Conservation (phyloP, 163 green algal species). For the Trebouxia gelatinosa region DNA sequence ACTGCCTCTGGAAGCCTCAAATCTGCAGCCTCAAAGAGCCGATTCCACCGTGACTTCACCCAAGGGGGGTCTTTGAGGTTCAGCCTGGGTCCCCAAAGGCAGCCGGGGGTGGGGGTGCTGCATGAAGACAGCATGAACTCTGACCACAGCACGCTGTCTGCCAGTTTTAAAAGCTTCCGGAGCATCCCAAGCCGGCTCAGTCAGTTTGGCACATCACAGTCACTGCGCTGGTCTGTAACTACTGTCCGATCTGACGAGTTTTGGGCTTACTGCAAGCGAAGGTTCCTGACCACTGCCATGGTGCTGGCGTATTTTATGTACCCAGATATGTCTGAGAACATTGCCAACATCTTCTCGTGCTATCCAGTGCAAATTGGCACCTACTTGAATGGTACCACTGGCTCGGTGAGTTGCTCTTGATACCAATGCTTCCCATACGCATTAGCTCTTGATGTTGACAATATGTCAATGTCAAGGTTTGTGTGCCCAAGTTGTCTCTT, state of each 20-base stretch:
- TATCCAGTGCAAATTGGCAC: conserved; percentile 28
- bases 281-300: conserved; percentile 21
- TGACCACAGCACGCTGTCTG: conserved; percentile 21
- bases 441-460: neutral
- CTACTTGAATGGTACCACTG: conserved; percentile 15
- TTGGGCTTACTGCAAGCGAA: conserved; percentile 18
- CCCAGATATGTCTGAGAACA: conserved; percentile 26
- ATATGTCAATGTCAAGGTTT: neutral
- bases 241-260: conserved; percentile 1
- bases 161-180: conserved; percentile 22
- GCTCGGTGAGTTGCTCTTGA: neutral
- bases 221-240: neutral
- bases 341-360: conserved; percentile 29
- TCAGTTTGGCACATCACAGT: conserved; percentile 16
- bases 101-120: neutral
- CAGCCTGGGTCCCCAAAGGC: conserved; percentile 12
- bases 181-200: conserved; percentile 14
- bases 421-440: neutral
- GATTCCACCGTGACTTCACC: too few relatives aligned
- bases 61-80: conserved; percentile 12
- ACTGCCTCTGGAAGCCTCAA: too few relatives aligned
- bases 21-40: neutral
- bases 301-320: conserved; percentile 23
- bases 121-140: conserved; percentile 19
- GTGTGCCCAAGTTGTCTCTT: neutral